These are phyloP conservation scores for Ramularia collo-cygni DNA, from an alignment of 2,329 filamentous ascomycete genomes.

Conservation along the genomic window DNA sequence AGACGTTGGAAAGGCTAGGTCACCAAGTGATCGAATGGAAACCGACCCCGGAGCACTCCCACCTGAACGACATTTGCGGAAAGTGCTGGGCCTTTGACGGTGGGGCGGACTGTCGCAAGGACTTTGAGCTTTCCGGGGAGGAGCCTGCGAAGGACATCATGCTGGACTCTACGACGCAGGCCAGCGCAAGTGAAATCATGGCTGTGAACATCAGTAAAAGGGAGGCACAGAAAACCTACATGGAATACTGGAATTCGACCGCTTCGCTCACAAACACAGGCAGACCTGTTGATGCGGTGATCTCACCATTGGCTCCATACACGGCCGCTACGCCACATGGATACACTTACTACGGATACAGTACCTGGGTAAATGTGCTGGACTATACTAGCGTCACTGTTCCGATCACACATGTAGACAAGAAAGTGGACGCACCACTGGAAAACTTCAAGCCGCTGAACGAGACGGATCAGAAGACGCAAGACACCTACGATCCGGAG, in stretches of 20 bases:
- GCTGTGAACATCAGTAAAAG: slow-evolving; percentile 48
- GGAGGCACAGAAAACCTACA: slow-evolving; percentile 51
- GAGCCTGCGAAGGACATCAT: slow-evolving; percentile 40
- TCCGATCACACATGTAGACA: slow-evolving; percentile 50
- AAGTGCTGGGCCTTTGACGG: slow-evolving; percentile 43
- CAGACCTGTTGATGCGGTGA: slow-evolving; percentile 47
- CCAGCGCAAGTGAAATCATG: slow-evolving; percentile 39
- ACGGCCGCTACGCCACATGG: slow-evolving; percentile 43
- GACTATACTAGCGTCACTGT: slow-evolving; percentile 51
- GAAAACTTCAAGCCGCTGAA: slow-evolving; percentile 30
- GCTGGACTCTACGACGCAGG: slow-evolving; percentile 32
- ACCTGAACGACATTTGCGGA: slow-evolving; percentile 30
- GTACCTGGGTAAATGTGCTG: slow-evolving; percentile 45
- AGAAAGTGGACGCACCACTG: slow-evolving; percentile 41
- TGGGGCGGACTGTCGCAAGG: slow-evolving; percentile 44
- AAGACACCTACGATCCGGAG: slow-evolving; percentile 37
- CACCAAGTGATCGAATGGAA: slow-evolving; percentile 56
- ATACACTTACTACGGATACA: slow-evolving; percentile 44
- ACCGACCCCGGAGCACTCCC: slow-evolving; percentile 44
- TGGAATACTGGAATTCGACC: slow-evolving; percentile 59
- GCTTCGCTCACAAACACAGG: slow-evolving; percentile 42
- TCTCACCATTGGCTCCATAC: slow-evolving; percentile 46
- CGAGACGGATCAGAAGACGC: slow-evolving; percentile 35
- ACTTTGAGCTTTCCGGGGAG: slow-evolving; percentile 52
- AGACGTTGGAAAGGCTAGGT: slow-evolving; percentile 45